These are phyloP conservation scores for Saitozyma podzolica DNA, from an alignment of 768 basidiomycete species.

Conservation along the genomic window DNA sequence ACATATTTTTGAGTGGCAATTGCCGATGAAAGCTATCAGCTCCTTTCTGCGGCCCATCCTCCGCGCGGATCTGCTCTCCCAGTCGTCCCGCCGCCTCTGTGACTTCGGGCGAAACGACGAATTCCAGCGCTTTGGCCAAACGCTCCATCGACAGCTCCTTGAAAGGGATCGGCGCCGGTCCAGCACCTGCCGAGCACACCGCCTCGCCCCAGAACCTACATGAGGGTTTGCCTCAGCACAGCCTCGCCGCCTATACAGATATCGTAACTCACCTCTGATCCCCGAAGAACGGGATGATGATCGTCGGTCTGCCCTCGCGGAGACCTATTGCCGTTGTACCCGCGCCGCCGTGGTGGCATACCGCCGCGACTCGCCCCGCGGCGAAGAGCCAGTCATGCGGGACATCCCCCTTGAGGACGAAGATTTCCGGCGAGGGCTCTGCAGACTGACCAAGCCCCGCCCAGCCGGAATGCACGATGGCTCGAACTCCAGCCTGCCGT, in stretches of 20 bases:
- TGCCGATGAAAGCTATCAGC: slow-evolving; percentile 62
- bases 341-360: slow-evolving; percentile 64
- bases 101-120: slow-evolving; percentile 56
- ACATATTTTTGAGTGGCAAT: slow-evolving; percentile 63
- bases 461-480: slow-evolving; percentile 67
- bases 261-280: slow-evolving; percentile 55
- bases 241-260: not conserved
- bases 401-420: slow-evolving; percentile 59
- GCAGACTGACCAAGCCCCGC: slow-evolving; percentile 60
- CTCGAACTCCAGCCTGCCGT: slow-evolving; percentile 59
- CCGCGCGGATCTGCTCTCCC: slow-evolving; percentile 58
- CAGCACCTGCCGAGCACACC: slow-evolving; percentile 16
- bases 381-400: slow-evolving; percentile 70
- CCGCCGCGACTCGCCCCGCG: slow-evolving; percentile 58
- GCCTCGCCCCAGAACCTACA: slow-evolving; percentile 29
- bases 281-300: slow-evolving; percentile 62
- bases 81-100: slow-evolving; percentile 58
- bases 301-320: slow-evolving; percentile 61
- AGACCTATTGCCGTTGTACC: slow-evolving; percentile 66
- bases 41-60: slow-evolving; percentile 43
- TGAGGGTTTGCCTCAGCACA: not conserved
- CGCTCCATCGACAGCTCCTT: slow-evolving; percentile 58
- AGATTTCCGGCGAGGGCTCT: slow-evolving; percentile 58
- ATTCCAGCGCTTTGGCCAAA: slow-evolving; percentile 59
- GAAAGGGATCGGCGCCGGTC: slow-evolving; percentile 54